Conservation (phyloP, 192 early-diverging fungal genomes). For the Podila horticola region DNA sequence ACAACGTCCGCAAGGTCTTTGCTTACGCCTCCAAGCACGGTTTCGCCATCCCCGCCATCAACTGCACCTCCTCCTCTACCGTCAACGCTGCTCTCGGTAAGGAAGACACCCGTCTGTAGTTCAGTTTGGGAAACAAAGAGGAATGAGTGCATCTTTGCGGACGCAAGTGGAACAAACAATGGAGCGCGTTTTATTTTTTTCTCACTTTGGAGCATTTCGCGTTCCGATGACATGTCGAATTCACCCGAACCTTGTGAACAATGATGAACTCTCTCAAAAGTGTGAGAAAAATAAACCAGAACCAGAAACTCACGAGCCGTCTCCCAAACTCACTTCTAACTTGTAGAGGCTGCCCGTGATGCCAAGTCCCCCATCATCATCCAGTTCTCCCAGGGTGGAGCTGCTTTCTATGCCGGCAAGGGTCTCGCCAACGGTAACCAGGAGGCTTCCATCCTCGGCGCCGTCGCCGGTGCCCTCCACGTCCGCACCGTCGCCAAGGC, state of each 20-base stretch:
- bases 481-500: slow-evolving; percentile 83
- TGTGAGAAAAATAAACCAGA: background rate
- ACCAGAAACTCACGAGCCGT: background rate
- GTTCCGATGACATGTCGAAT: too few relatives aligned
- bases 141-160: background rate
- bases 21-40: slow-evolving; percentile 78
- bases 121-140: background rate
- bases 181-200: too few relatives aligned
- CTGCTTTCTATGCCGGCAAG: slow-evolving; percentile 94
- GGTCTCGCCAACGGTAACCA: slow-evolving; percentile 90
- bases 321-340: background rate
- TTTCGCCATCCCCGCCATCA: slow-evolving; percentile 97
- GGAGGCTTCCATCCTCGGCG: slow-evolving; percentile 88
- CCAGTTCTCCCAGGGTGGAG: slow-evolving; percentile 95
- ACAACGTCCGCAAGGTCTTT: slow-evolving; percentile 88
- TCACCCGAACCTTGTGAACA: too few relatives aligned
- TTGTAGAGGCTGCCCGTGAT: slow-evolving; percentile 89
- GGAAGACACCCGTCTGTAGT: background rate
- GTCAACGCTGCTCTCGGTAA: slow-evolving; percentile 85
- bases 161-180: too few relatives aligned
- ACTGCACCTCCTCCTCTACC: slow-evolving; percentile 94
- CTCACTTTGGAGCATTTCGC: too few relatives aligned
- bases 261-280: too few relatives aligned
- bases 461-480: slow-evolving; percentile 92
- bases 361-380: slow-evolving; percentile 93